These are phyloP conservation scores for Penicillium mononematosum DNA, from an alignment of 495 filamentous ascomycete genomes.

Conservation along the genomic window DNA sequence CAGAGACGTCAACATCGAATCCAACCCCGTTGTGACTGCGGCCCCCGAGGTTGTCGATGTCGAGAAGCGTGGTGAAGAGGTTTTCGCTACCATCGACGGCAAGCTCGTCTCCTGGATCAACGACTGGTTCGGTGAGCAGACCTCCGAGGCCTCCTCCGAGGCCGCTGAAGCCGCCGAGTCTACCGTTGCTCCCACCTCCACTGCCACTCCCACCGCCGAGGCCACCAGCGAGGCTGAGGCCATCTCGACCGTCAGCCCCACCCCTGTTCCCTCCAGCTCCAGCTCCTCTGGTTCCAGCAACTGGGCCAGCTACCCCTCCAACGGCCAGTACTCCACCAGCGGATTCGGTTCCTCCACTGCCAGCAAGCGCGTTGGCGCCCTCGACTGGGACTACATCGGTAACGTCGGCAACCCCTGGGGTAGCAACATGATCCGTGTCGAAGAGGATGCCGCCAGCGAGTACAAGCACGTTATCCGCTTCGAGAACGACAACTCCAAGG, in stretches of 20 bases:
- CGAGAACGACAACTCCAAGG: conserved; percentile 36
- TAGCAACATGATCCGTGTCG: conserved; percentile 52
- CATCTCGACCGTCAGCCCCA: conserved; percentile 13
- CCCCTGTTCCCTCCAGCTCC: conserved; percentile 16
- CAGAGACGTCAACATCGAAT: conserved; percentile 30
- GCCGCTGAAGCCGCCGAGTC: conserved; percentile 14
- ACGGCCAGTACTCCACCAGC: conserved; percentile 24
- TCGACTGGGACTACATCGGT: conserved; percentile 34
- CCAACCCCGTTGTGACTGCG: conserved; percentile 45
- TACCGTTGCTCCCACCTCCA: conserved; percentile 20
- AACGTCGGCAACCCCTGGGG: conserved; percentile 54
- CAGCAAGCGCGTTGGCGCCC: conserved; percentile 22
- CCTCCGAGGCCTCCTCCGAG: conserved; percentile 20
- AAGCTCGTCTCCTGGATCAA: conserved; percentile 63
- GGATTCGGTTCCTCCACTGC: conserved; percentile 34
- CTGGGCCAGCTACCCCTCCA: conserved; percentile 29
- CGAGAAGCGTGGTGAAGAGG: conserved; percentile 47
- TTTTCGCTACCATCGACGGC: conserved; percentile 64
- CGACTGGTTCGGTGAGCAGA: conserved; percentile 50
- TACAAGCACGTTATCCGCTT: conserved; percentile 50
- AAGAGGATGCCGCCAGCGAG: conserved; percentile 32
- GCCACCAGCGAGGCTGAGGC: conserved; percentile 20
- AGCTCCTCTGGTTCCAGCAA: conserved; percentile 19
- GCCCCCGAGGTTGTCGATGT: conserved; percentile 48
- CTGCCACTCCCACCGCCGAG: conserved; percentile 16